A percentile compares a stretch with the other conserved stretches of the same genome.
phyloP scores from a whole-genome alignment of 1,139 yeast species.

The Hansenula sp. region DNA sequence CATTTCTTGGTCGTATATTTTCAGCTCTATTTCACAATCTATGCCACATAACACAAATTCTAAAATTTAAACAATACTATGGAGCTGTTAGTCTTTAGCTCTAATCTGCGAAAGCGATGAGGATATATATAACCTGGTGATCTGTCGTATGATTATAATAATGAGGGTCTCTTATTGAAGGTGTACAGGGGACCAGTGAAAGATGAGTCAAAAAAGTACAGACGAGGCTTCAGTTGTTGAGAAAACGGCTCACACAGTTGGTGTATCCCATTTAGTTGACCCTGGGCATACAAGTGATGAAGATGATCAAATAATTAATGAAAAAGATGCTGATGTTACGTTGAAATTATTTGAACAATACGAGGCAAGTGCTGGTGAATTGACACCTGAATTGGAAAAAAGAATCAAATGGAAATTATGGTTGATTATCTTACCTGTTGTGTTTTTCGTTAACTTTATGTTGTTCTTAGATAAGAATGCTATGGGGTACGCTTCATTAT shows the following conservation, averaged over 20 bases:
- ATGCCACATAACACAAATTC: no score
- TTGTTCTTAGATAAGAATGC: conserved; percentile 19
- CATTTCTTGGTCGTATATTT: no score
- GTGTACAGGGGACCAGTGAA: no score
- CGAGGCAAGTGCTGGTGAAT: conserved; percentile 12
- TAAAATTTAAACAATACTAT: no score
- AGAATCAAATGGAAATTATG: conserved; percentile 9
- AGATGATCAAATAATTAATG: neutral
- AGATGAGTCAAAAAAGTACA: no score
- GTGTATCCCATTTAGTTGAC: neutral
- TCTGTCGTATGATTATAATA: no score
- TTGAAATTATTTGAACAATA: conserved; percentile 8
- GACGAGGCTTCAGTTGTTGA: no score
- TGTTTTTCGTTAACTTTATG: conserved; percentile 13
- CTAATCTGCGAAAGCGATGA: no score
- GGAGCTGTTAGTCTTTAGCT: no score
- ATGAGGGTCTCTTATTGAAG: no score
- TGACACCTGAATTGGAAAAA: conserved; percentile 12
- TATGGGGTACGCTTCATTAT: conserved; percentile 13
- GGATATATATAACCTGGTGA: no score
- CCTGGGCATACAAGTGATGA: neutral
- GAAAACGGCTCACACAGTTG: neutral
- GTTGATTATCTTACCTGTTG: conserved; percentile 13
- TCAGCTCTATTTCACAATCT: no score
- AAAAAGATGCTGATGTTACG: conserved; percentile 11